These are phyloP conservation scores for Penicillium oxalicum DNA, from an alignment of 2,329 filamentous ascomycete genomes.

Conservation along the genomic window DNA sequence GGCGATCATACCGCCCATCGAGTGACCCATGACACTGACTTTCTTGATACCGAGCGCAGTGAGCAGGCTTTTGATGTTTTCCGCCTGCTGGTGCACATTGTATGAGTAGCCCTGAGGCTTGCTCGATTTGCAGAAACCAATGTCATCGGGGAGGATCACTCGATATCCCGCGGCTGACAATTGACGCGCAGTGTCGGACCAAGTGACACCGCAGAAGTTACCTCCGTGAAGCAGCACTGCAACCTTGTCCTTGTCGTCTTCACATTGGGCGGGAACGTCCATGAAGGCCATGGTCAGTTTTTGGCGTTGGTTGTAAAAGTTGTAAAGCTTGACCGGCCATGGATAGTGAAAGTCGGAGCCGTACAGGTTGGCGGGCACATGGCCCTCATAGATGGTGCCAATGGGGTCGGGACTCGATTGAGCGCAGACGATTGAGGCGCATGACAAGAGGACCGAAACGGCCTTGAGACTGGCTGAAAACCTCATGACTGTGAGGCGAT, in stretches of 20 bases:
- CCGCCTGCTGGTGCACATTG: constrained; percentile 9
- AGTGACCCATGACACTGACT: constrained; percentile 11
- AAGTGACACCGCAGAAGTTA: constrained; percentile 13
- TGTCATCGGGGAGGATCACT: constrained; percentile 13
- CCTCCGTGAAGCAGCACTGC: constrained; percentile 10
- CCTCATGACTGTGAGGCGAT: not conserved
- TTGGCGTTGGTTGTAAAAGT: constrained; percentile 13
- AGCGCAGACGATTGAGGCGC: not conserved
- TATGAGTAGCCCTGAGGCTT: constrained; percentile 13
- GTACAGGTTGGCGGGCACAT: constrained; percentile 6
- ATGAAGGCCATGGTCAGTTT: constrained; percentile 13
- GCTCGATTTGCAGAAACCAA: constrained; percentile 15
- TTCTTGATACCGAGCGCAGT: constrained; percentile 7
- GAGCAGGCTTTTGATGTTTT: constrained; percentile 12
- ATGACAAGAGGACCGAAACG: not conserved
- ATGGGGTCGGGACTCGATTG: constrained; percentile 9
- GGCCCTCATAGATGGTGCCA: constrained; percentile 10
- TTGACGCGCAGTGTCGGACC: constrained; percentile 11
- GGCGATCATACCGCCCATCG: constrained; percentile 14
- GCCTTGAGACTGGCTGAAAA: not conserved
- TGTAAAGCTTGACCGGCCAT: constrained; percentile 14
- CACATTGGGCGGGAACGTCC: constrained; percentile 4
- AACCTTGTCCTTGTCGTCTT: constrained; percentile 2
- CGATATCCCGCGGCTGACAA: constrained; percentile 10
- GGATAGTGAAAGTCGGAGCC: constrained; percentile 10